Percentiles rank a stretch among this genome's conserved stretches.
Evolutionary conservation across 1,284 basidiomycete species (phyloP).

Genomic region (Puccinia sorghi): DNA sequence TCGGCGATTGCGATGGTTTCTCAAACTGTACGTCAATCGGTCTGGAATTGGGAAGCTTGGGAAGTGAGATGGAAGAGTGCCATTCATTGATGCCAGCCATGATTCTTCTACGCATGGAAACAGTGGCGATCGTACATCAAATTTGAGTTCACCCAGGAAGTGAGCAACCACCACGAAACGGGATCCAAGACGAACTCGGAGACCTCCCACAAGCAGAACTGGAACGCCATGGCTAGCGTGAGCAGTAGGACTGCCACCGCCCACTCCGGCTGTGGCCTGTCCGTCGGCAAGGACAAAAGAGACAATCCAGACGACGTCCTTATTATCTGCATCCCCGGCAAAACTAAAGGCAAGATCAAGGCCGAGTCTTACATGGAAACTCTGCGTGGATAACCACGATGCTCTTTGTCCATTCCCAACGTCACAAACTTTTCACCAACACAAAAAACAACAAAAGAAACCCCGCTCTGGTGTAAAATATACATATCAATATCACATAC

Average conservation of each 20-base stretch:
- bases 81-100: not conserved
- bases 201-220: not conserved
- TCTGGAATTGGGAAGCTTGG: not conserved
- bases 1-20: slow-evolving; percentile 43
- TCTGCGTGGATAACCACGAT: not conserved
- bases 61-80: not conserved
- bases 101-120: not conserved
- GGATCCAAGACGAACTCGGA: not conserved
- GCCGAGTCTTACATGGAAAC: not conserved
- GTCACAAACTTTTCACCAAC: not conserved
- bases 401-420: not conserved
- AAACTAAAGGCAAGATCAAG: not conserved
- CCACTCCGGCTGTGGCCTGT: not conserved
- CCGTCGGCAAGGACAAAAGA: not conserved
- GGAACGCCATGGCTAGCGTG: slow-evolving; percentile 20
- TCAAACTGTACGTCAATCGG: slow-evolving; percentile 32
- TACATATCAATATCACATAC: not conserved
- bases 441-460: not conserved
- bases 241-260: slow-evolving; percentile 2
- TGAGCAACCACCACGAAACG: not conserved
- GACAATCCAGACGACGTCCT: not conserved
- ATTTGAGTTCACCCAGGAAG: slow-evolving; percentile 27
- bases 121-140: slow-evolving; percentile 32
- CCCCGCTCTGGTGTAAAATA: not conserved
- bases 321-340: slow-evolving; percentile 8